Percentiles rank a stretch among this genome's conserved stretches.
Conservation (phyloP, 495 filamentous ascomycete species). For the Pseudomonodictys pantanalensis region DNA sequence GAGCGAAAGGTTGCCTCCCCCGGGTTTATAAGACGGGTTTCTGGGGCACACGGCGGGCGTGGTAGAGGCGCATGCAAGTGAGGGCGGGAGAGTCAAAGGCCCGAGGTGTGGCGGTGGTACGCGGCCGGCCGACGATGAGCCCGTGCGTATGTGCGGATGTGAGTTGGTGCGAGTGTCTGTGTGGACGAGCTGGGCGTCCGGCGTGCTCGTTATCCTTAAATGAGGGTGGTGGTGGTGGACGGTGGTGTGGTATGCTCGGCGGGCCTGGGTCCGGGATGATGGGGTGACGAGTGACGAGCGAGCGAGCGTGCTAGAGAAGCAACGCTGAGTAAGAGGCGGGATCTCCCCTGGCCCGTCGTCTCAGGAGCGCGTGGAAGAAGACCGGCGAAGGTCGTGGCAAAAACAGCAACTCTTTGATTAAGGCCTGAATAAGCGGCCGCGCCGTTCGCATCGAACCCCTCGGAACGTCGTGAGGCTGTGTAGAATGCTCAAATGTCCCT, state of each 20-base stretch:
- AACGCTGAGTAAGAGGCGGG: not conserved
- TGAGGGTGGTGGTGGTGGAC: not conserved
- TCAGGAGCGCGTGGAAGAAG: not conserved
- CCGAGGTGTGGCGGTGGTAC: slow-evolving; percentile 14
- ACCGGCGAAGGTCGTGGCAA: slow-evolving; percentile 23
- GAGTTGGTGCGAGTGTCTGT: not conserved
- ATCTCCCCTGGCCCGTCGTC: not conserved
- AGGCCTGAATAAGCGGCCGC: slow-evolving; percentile 5
- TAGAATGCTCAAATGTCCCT: not conserved
- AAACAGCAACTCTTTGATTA: not conserved
- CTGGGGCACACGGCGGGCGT: not conserved
- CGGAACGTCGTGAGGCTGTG: slow-evolving; percentile 15
- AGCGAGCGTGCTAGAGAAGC: no score
- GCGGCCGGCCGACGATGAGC: slow-evolving; percentile 4
- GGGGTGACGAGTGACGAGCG: no score
- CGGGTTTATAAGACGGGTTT: slow-evolving; percentile 17
- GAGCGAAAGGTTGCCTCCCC: slow-evolving; percentile 4
- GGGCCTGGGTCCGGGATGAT: not conserved
- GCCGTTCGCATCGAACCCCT: not conserved
- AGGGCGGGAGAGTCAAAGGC: slow-evolving; percentile 1
- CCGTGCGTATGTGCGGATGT: not conserved
- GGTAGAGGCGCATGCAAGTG: slow-evolving; percentile 20
- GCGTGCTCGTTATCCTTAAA: not conserved
- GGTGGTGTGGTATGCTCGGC: not conserved
- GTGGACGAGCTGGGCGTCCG: not conserved